phyloP scores from a whole-genome alignment of 2,329 filamentous ascomycete species.

The Calonectria honghensis region DNA sequence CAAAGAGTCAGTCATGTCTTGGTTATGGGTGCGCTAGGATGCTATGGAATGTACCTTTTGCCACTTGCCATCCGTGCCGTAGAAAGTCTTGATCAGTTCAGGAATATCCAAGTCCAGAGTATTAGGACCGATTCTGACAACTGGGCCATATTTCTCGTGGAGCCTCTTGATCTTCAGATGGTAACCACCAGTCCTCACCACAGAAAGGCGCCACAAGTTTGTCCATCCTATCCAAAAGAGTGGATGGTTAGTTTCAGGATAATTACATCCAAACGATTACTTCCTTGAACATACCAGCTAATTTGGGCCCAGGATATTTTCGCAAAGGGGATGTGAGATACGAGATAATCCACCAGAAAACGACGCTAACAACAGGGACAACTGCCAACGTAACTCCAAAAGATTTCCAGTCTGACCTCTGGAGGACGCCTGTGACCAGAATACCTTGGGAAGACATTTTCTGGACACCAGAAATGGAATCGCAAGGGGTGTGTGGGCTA shows the following conservation, averaged over 20 bases:
- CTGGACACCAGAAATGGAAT: background rate
- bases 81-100: slow-evolving; percentile 60
- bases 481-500: background rate
- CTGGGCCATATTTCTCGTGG: slow-evolving; percentile 62
- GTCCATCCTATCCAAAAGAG: slow-evolving; percentile 51
- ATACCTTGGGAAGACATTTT: slow-evolving; percentile 43
- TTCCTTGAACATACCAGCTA: slow-evolving; percentile 43
- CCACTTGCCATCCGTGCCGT: slow-evolving; percentile 58
- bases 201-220: slow-evolving; percentile 61
- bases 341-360: slow-evolving; percentile 43
- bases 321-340: slow-evolving; percentile 45
- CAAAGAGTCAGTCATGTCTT: background rate
- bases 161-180: slow-evolving; percentile 58
- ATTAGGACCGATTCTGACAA: slow-evolving; percentile 64
- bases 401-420: slow-evolving; percentile 39
- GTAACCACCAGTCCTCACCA: slow-evolving; percentile 54
- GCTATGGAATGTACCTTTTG: slow-evolving; percentile 52
- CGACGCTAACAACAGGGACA: slow-evolving; percentile 44
- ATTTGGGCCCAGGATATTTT: slow-evolving; percentile 43
- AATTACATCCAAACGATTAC: too few species aligned
- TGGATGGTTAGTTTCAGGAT: slow-evolving; percentile 1
- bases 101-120: slow-evolving; percentile 61
- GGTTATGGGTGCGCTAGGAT: too few species aligned
- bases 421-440: slow-evolving; percentile 34
- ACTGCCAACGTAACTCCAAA: slow-evolving; percentile 27